phyloP scores from a whole-genome alignment of 305 asterid species.

The Plantago coronopus region DNA sequence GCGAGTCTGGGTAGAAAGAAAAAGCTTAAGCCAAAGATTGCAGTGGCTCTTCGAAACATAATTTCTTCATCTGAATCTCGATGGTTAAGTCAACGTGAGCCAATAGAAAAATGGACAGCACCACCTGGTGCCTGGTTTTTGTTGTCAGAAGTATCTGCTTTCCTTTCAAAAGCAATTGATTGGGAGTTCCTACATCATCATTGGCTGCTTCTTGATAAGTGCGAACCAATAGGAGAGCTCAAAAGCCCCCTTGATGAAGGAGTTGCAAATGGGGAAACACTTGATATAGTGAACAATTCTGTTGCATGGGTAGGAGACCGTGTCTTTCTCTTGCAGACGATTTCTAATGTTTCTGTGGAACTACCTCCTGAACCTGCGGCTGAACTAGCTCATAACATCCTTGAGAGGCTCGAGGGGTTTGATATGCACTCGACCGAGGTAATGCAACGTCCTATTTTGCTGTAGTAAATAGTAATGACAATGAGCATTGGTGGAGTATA shows the following conservation, averaged over 20 bases:
- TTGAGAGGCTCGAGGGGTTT: slow-evolving; percentile 72
- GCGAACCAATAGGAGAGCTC: slow-evolving; percentile 37
- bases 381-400: slow-evolving; percentile 76
- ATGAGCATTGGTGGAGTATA: too few species aligned
- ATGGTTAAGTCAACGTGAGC: slow-evolving; percentile 52
- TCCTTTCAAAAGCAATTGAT: slow-evolving; percentile 67
- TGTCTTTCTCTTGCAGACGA: slow-evolving; percentile 84
- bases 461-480: too few species aligned
- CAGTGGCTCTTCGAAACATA: slow-evolving; percentile 65
- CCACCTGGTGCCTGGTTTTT: slow-evolving; percentile 94
- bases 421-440: slow-evolving; percentile 96
- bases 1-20: slow-evolving; percentile 80
- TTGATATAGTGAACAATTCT: slow-evolving; percentile 46
- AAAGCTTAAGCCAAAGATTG: slow-evolving; percentile 58
- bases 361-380: slow-evolving; percentile 89
- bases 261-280: slow-evolving; percentile 37
- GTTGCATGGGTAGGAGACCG: slow-evolving; percentile 86
- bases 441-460: slow-evolving; percentile 6
- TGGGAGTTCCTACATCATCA: slow-evolving; percentile 93
- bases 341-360: slow-evolving; percentile 73
- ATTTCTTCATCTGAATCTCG: slow-evolving; percentile 59
- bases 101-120: slow-evolving; percentile 88
- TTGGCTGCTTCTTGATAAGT: slow-evolving; percentile 82
- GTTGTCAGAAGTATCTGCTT: slow-evolving; percentile 75
- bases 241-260: slow-evolving; percentile 35